Base-by-base conservation (phyloP, 306 rosid species). In the Fragaria iinumae region DNA sequence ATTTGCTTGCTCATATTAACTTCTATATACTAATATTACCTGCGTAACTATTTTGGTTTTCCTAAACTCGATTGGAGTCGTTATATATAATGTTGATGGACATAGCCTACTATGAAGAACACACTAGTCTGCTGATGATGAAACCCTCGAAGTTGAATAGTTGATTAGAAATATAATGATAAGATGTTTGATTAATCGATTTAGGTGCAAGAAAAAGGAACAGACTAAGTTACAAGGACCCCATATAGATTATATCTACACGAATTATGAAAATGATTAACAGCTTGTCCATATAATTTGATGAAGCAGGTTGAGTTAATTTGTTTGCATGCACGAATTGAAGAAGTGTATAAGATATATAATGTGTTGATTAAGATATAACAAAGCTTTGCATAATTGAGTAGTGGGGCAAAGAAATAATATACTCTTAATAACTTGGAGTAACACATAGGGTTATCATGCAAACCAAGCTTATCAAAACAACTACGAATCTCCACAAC, bases 361-460 rank as follows among this genome's bases (percentile, higher is more conserved):
- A 47, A 65, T 64, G 68, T 53, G 12, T 29, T 39, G 44, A 76
- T 72, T 73, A 80, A 64, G 69, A 16, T 34, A 32, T 71, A 27
- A 73, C 82, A 77, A 80, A 80, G 57, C 12, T 75, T 41, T 56
- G 66, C 83, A 83, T 77, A 68, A 79, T 84, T 87, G 87, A 86
- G 87, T 80, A 86, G 87, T 80, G 39, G 65, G 74, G 57, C 72
- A 57, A 84, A 29, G 45, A 67, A 16, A 57, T 23, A 73, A 69
- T 16, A 23, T n/a, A 34, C 14, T 4, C 64, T 14, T 76, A 74
- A 73, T 78, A 72, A 73, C 81, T 81, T 88, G 86, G 87, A 81
- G 91, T 80, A 87, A 86, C 82, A 60, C 17, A 71, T 69, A 52
- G 75, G 83, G 80, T 71, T 85, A 80, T 53, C 84, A 64, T 79